Percentiles rank a stretch among this genome's conserved stretches.
phyloP scores from a whole-genome alignment of 176 grass and related monocot genomes.

The Juncus inflexus region DNA sequence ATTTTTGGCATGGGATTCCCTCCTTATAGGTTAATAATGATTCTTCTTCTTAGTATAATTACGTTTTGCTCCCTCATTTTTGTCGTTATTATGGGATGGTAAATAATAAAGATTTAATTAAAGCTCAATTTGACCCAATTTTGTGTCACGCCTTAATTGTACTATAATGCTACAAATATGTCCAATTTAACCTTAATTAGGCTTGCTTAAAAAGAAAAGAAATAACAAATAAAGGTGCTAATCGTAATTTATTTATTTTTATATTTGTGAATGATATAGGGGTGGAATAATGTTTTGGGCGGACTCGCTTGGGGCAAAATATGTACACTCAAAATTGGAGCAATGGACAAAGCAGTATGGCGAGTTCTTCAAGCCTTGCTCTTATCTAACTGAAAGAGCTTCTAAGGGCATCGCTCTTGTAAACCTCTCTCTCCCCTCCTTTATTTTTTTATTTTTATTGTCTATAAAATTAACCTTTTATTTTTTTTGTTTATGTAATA shows the following conservation, averaged over 20 bases:
- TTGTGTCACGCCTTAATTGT: too few species aligned
- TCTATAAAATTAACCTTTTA: not conserved
- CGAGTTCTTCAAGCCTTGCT: slow-evolving; percentile 71
- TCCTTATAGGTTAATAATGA: slow-evolving; percentile 57
- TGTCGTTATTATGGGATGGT: not conserved
- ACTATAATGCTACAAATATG: not conserved
- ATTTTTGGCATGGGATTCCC: slow-evolving; percentile 93
- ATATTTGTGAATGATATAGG: slow-evolving; percentile 21
- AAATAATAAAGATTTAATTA: not conserved
- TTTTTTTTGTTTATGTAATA: slow-evolving; percentile 9
- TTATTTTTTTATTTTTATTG: not conserved
- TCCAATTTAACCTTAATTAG: not conserved
- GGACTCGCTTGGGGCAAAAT: slow-evolving; percentile 69
- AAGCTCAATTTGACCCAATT: not conserved
- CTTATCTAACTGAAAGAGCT: slow-evolving; percentile 73
- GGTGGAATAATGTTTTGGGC: slow-evolving; percentile 89
- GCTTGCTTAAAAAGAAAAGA: not conserved
- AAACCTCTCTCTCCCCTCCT: slow-evolving; percentile 23
- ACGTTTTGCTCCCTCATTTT: not conserved
- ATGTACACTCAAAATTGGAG: slow-evolving; percentile 61
- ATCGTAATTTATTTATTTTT: not conserved
- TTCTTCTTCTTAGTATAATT: slow-evolving; percentile 11
- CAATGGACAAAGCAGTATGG: slow-evolving; percentile 72
- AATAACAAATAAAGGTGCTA: slow-evolving; percentile 1
- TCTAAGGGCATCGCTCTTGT: slow-evolving; percentile 76